Evolutionary conservation across 208 protist species (phyloP).

Genomic region (Trypanosoma avium): DNA sequence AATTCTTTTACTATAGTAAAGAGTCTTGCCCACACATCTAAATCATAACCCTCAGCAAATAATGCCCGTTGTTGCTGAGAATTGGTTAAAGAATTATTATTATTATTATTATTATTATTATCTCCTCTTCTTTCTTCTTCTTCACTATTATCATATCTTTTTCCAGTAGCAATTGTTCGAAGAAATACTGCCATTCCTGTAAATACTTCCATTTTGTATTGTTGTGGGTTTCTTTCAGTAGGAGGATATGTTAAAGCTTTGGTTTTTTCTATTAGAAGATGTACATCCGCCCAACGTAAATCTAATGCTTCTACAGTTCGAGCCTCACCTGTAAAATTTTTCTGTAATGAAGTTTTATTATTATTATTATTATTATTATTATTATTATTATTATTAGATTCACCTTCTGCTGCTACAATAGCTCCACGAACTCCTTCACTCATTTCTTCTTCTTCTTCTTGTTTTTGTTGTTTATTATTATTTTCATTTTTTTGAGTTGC

Average conservation of each 20-base stretch:
- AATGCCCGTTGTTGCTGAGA: constrained; percentile 3
- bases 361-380: no score
- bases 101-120: not conserved
- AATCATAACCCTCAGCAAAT: constrained; percentile 39
- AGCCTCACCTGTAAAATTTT: not conserved
- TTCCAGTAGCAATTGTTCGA: constrained; percentile 60
- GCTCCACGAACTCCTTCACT: not conserved
- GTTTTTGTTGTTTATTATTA: not conserved
- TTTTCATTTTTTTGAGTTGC: not conserved
- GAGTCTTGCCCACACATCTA: constrained; percentile 58
- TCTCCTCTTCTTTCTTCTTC: constrained; percentile 38
- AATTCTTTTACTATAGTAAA: constrained; percentile 54
- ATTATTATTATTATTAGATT: constrained; percentile 25
- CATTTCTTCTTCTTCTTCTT: constrained; percentile 8
- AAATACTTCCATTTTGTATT: constrained; percentile 78
- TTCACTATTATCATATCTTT: constrained; percentile 47
- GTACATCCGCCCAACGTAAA: constrained; percentile 67
- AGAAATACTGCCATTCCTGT: constrained; percentile 76
- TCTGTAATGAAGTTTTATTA: not conserved
- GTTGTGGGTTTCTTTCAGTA: constrained; percentile 13
- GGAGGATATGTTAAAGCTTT: constrained; percentile 23
- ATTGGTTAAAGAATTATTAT: not conserved
- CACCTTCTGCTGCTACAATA: not conserved
- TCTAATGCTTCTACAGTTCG: constrained; percentile 57
- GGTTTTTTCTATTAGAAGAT: constrained; percentile 48